These are phyloP conservation scores for Ambrosia artemisiifolia DNA, from an alignment of 129 eudicot genomes.

Conservation along the genomic window DNA sequence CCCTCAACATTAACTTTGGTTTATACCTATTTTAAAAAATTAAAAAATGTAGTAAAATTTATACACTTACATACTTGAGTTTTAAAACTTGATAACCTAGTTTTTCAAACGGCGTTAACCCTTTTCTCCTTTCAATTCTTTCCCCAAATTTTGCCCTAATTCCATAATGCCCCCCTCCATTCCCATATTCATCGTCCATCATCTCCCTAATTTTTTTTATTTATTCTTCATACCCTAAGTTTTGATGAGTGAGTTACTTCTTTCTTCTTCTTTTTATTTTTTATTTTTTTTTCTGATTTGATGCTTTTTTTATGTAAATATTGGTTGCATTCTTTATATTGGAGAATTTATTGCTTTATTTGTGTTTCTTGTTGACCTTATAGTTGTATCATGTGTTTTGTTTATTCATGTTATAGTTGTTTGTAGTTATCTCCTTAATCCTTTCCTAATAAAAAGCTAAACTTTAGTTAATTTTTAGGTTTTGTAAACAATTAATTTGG, in stretches of 20 bases:
- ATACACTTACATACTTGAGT: constrained; percentile 3
- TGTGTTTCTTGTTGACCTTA: constrained; percentile 2
- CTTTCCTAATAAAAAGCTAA: no score
- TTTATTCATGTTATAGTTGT: not conserved
- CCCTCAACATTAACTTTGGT: no score
- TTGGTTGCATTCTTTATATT: not conserved
- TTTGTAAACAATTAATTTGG: no score
- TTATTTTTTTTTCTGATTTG: not conserved
- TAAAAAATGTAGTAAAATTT: not conserved
- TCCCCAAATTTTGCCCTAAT: constrained; percentile 46
- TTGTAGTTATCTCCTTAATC: no score
- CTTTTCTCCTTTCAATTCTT: constrained; percentile 20
- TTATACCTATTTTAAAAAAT: no score
- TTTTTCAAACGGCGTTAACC: constrained; percentile 30
- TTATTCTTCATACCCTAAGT: constrained; percentile 12
- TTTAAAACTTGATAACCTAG: constrained; percentile 1
- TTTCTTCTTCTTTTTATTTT: not conserved
- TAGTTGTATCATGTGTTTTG: not conserved
- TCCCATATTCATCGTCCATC: constrained; percentile 26
- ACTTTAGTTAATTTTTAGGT: no score
- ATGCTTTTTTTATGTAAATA: not conserved
- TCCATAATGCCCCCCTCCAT: constrained; percentile 41
- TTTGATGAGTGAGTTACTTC: constrained; percentile 21
- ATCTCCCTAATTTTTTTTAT: constrained; percentile 1
- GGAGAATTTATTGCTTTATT: not conserved